Base-by-base conservation (phyloP, 225 moss, liverwort and hornwort species). In the Bryum argenteum region DNA sequence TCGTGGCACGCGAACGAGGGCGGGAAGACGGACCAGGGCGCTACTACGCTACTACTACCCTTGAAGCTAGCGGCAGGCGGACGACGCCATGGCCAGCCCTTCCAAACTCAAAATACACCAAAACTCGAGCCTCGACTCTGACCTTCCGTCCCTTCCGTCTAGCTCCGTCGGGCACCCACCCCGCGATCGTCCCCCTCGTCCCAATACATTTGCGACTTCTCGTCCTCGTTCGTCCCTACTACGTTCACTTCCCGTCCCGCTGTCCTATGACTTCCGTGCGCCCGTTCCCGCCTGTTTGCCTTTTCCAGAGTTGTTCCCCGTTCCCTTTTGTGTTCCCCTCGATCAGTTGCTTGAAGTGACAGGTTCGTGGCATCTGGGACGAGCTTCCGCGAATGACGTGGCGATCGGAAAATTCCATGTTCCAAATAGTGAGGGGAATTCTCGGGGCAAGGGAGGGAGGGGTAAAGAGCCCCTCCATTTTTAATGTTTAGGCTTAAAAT, bases 41-140 rank as follows among this genome's bases (percentile, higher is more conserved):
- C 50, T 26, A 20, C 54, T 17, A 33, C n/a, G n/a, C 33, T 33
- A 33, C 33, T 33, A 33, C 33, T 28, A 28, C 28, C 28, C 33
- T 33, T 33, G 47, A 28, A 74, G 79, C 79, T 68, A 68, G 77
- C 72, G 72, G 68, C 77, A 82, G 78, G 74, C 75, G 61, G 67
- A 58, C 66, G 67, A 58, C 66, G 75, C 71, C 82, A 82, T 75
- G 78, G 82, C 71, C 66, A 67, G 67, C 58, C 33, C 33, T 33
- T 33, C 33, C 55, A 24, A 54, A 71, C 77, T 65, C 63, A 58
- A 62, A 77, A 39, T 58, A 53, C 48, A 40, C 72, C 73, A 18
- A n/a, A 75, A 47, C 57, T 44, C 37, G 13, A 21, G 7, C 3
- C 60, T 26, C 19, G 17, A 20, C 6, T 8, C 54, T 16, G 15